phyloP scores from a whole-genome alignment of 2,329 filamentous ascomycete species.

The Penicillium digitatum region DNA sequence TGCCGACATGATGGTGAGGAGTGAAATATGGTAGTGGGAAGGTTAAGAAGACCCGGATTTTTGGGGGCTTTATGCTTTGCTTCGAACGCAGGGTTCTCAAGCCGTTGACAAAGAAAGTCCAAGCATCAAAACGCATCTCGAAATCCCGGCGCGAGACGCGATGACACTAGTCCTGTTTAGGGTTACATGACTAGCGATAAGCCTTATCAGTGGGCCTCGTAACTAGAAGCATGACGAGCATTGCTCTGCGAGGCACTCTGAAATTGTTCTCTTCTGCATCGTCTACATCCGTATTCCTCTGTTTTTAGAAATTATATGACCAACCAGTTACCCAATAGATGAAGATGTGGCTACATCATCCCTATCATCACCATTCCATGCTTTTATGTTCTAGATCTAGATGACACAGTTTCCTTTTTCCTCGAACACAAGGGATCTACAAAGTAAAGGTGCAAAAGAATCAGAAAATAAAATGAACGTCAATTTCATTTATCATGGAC shows the following conservation, averaged over 20 bases:
- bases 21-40: background rate
- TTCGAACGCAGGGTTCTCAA: background rate
- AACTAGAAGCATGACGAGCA: background rate
- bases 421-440: background rate
- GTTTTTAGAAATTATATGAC: background rate
- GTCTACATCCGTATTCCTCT: background rate
- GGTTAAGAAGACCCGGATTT: background rate
- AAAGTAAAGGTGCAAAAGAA: background rate
- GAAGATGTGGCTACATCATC: background rate
- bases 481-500: too few relatives aligned
- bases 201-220: constrained; percentile 10
- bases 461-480: too few relatives aligned
- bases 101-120: constrained; percentile 5
- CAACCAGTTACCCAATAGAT: background rate
- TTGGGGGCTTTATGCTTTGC: background rate
- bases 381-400: background rate
- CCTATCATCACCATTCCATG: background rate
- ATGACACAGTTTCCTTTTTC: background rate
- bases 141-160: constrained; percentile 28
- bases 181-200: constrained; percentile 26
- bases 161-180: constrained; percentile 30
- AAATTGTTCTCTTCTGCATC: background rate
- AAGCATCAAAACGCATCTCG: constrained; percentile 12
- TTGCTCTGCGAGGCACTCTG: background rate
- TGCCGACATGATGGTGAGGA: constrained; percentile 6